These are phyloP conservation scores for Helicostylum pulchrum DNA, from an alignment of 192 early-diverging fungal species.

Conservation along the genomic window DNA sequence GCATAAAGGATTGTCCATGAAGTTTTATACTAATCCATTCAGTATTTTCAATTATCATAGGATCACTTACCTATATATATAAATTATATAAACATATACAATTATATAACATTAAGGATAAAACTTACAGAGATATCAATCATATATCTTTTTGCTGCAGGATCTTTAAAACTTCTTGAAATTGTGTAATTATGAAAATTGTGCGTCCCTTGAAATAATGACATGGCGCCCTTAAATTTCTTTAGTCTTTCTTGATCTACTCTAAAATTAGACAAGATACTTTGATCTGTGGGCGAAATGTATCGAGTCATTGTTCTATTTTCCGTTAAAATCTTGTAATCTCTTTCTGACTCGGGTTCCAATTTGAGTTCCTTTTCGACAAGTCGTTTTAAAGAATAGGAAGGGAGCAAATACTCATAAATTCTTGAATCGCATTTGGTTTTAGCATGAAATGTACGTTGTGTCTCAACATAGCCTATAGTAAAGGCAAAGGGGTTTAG, in stretches of 20 bases:
- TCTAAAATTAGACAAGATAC: slow-evolving; percentile 58
- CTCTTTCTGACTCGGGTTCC: slow-evolving; percentile 3
- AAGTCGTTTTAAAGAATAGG: slow-evolving; percentile 71
- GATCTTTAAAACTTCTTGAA: slow-evolving; percentile 70
- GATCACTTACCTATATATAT: slow-evolving; percentile 47
- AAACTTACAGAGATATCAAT: slow-evolving; percentile 65
- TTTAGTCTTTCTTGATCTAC: slow-evolving; percentile 57
- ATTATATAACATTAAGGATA: not conserved
- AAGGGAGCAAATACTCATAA: slow-evolving; percentile 96
- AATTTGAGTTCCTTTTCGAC: slow-evolving; percentile 1
- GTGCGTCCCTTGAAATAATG: slow-evolving; percentile 79
- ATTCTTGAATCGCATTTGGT: slow-evolving; percentile 88
- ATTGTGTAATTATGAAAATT: slow-evolving; percentile 97
- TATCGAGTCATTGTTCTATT: not conserved
- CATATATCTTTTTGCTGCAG: slow-evolving; percentile 77
- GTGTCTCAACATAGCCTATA: slow-evolving; percentile 62
- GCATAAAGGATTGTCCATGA: slow-evolving; percentile 96
- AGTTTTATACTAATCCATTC: slow-evolving; percentile 95
- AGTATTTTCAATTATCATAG: slow-evolving; percentile 59
- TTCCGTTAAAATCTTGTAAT: not conserved
- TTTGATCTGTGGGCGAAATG: slow-evolving; percentile 56
- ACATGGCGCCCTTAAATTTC: slow-evolving; percentile 64
- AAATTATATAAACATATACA: not conserved
- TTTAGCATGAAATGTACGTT: slow-evolving; percentile 86
- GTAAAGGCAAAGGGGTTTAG: not conserved